These are phyloP conservation scores for Mucor mucedo DNA, from an alignment of 371 early-diverging fungal genomes.

Conservation along the genomic window DNA sequence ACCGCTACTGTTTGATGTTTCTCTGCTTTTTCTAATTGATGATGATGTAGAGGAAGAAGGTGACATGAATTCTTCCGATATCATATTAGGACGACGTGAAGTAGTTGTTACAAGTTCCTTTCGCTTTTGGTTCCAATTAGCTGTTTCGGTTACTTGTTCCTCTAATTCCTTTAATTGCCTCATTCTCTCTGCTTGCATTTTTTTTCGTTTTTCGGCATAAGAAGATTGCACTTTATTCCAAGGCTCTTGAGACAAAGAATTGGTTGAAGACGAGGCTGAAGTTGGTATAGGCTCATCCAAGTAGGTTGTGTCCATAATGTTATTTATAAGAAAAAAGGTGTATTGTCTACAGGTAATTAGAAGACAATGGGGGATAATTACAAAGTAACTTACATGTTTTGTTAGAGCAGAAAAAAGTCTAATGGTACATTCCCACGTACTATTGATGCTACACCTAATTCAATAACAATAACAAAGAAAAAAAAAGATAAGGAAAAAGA, in stretches of 20 bases:
- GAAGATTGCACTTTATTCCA: slow-evolving; percentile 35
- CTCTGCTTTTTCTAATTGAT: slow-evolving; percentile 3
- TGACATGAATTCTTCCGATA: slow-evolving; percentile 22
- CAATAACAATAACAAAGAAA: no score
- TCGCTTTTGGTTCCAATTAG: slow-evolving; percentile 40
- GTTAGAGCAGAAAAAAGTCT: no score
- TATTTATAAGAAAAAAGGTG: no score
- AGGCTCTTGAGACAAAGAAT: slow-evolving; percentile 28
- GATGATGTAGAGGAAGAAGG: slow-evolving; percentile 5
- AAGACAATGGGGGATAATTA: no score
- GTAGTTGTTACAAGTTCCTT: slow-evolving; percentile 31
- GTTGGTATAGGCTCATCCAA: slow-evolving; percentile 10
- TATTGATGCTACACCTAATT: no score
- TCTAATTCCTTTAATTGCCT: slow-evolving; percentile 49
- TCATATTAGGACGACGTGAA: slow-evolving; percentile 12
- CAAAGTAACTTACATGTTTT: not conserved
- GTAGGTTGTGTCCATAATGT: not conserved
- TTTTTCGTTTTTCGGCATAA: slow-evolving; percentile 34
- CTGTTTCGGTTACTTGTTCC: slow-evolving; percentile 42
- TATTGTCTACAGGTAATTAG: no score
- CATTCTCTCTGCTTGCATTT: slow-evolving; percentile 43
- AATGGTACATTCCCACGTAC: no score
- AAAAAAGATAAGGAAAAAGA: no score
- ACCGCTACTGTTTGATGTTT: slow-evolving; percentile 1
- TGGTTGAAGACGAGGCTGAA: slow-evolving; percentile 23